Percentiles rank a stretch among this genome's conserved stretches.
Conservation (phyloP, 768 basidiomycete species). For the Macrolepiota albuminosa region DNA sequence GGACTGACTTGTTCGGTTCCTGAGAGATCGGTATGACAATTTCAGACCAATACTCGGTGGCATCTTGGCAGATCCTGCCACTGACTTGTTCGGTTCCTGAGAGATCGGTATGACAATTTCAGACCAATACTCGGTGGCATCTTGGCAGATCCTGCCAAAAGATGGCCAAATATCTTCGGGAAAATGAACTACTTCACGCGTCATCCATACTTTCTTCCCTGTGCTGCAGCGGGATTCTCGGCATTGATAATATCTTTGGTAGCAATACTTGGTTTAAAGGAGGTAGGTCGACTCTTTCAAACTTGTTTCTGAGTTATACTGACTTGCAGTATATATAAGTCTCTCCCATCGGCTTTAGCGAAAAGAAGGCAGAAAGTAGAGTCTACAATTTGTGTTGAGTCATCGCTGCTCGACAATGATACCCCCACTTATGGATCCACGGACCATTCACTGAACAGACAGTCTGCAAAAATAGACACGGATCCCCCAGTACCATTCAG, state of each 20-base stretch:
- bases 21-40: too few species aligned
- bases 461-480: neutral
- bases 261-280: conserved; percentile 34
- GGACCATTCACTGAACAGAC: neutral
- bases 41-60: too few species aligned
- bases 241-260: conserved; percentile 31
- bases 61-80: too few species aligned
- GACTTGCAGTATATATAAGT: conserved; percentile 1
- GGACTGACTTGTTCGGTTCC: neutral
- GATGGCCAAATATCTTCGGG: conserved; percentile 58
- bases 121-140: conserved; percentile 67
- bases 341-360: conserved; percentile 15
- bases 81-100: neutral
- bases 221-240: conserved; percentile 29
- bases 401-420: conserved; percentile 7
- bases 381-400: neutral
- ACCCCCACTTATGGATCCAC: conserved; percentile 9
- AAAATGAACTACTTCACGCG: conserved; percentile 26
- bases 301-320: neutral
- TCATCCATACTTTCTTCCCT: conserved; percentile 48
- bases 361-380: conserved; percentile 1
- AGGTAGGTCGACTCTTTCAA: conserved; percentile 24
- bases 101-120: neutral
- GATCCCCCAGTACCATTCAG: conserved; percentile 15
- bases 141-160: conserved; percentile 53